Percentiles rank a stretch among this genome's conserved stretches.
These are phyloP conservation scores for Candida dubliniensis DNA, from an alignment of 1,139 yeast species.

Conservation along the genomic window DNA sequence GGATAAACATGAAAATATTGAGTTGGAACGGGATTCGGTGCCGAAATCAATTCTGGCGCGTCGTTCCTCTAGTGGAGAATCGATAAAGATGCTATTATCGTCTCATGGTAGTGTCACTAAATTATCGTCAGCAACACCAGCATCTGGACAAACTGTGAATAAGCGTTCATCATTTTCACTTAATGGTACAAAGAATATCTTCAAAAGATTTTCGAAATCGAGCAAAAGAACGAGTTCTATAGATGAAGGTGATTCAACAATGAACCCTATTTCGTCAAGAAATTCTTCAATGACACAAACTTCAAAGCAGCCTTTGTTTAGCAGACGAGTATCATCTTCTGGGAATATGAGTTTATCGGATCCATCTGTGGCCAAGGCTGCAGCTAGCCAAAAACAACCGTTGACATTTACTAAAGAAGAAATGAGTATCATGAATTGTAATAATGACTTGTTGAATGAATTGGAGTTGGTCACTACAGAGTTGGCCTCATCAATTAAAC, in stretches of 20 bases:
- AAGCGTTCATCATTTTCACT: conserved; percentile 25
- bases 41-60: background rate
- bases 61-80: conserved; percentile 5
- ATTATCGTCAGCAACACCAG: conserved; percentile 1
- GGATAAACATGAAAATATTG: background rate
- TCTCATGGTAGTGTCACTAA: background rate
- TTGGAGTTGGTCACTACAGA: conserved; percentile 68
- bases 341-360: conserved; percentile 8
- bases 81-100: background rate
- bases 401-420: conserved; percentile 56
- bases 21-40: background rate
- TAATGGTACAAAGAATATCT: conserved; percentile 31
- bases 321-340: conserved; percentile 7
- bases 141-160: conserved; percentile 4
- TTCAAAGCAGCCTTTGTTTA: conserved; percentile 10
- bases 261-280: conserved; percentile 2
- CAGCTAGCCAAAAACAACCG: conserved; percentile 10
- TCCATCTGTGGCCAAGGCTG: conserved; percentile 8
- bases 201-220: conserved; percentile 36
- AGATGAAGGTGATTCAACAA: conserved; percentile 14
- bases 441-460: conserved; percentile 58
- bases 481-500: conserved; percentile 65
- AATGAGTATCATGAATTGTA: conserved; percentile 59
- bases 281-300: conserved; percentile 3
- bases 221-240: conserved; percentile 18